Conservation (phyloP, 2,329 filamentous ascomycete genomes). For the Epicoccum sorghinum region DNA sequence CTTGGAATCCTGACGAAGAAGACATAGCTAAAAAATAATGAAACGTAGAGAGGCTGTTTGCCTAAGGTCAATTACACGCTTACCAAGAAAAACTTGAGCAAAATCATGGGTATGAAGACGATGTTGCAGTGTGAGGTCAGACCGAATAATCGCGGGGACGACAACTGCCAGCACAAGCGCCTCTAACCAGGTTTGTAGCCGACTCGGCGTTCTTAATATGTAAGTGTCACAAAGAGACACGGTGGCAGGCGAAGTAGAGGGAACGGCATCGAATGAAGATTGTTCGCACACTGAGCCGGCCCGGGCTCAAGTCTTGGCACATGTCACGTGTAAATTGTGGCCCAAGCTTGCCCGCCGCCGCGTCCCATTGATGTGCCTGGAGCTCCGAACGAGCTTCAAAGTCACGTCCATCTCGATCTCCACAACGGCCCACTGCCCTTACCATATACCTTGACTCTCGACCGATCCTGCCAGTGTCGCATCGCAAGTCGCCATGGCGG, state of each 20-base stretch:
- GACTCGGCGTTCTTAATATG: conserved; percentile 25
- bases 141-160: conserved; percentile 26
- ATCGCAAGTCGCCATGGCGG: conserved; percentile 71
- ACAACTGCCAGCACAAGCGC: conserved; percentile 30
- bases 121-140: conserved; percentile 23
- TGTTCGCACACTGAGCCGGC: not conserved
- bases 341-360: conserved; percentile 14
- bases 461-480: conserved; percentile 2
- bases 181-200: conserved; percentile 25
- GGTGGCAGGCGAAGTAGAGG: conserved; percentile 33
- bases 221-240: conserved; percentile 32
- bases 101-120: conserved; percentile 28
- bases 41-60: not conserved
- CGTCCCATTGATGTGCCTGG: conserved; percentile 19
- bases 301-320: conserved; percentile 4
- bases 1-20: conserved; percentile 48
- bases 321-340: conserved; percentile 8
- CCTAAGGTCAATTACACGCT: conserved; percentile 29
- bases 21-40: conserved; percentile 42
- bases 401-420: conserved; percentile 15
- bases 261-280: conserved; percentile 20
- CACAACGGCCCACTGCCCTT: conserved; percentile 8
- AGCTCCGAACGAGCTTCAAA: conserved; percentile 17
- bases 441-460: not conserved
- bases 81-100: conserved; percentile 22